phyloP scores from a whole-genome alignment of 1,139 yeast species.

The Yamadazyma triangularis region DNA sequence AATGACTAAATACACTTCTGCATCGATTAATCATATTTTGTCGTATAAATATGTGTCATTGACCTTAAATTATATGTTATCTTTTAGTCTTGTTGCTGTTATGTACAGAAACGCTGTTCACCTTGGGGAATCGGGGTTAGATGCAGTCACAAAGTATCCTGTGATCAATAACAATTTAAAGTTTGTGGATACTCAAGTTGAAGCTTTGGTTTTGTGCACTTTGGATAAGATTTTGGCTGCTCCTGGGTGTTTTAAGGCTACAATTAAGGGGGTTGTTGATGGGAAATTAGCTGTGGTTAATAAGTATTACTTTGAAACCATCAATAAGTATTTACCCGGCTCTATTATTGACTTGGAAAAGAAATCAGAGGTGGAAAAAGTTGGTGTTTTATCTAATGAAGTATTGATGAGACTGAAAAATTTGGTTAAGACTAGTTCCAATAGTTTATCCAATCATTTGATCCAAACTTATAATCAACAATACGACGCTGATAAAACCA shows the following conservation, averaged over 20 bases:
- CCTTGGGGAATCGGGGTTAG: conserved; percentile 6
- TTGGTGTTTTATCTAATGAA: conserved; percentile 8
- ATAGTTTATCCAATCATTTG: conserved; percentile 28
- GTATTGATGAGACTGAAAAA: conserved; percentile 23
- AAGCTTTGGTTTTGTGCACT: conserved; percentile 19
- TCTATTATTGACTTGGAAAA: neutral
- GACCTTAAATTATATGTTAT: conserved; percentile 19
- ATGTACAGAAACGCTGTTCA: conserved; percentile 20
- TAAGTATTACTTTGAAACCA: conserved; percentile 23
- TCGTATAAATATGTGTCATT: conserved; percentile 28
- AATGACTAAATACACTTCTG: conserved; percentile 20
- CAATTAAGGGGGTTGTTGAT: conserved; percentile 6
- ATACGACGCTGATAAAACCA: conserved; percentile 14
- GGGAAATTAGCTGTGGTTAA: conserved; percentile 15
- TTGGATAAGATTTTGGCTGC: conserved; percentile 13
- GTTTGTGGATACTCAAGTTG: conserved; percentile 25
- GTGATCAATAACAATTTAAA: conserved; percentile 20
- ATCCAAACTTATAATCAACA: conserved; percentile 34
- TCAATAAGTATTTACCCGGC: conserved; percentile 24
- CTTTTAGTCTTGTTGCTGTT: conserved; percentile 20
- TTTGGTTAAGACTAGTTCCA: conserved; percentile 24
- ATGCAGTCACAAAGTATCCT: conserved; percentile 11
- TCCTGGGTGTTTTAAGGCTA: conserved; percentile 12
- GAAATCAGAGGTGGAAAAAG: neutral
- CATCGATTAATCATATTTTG: conserved; percentile 30